Evolutionary conservation across 441 rosid species (phyloP).

Genomic region (Erodium moschatum): DNA sequence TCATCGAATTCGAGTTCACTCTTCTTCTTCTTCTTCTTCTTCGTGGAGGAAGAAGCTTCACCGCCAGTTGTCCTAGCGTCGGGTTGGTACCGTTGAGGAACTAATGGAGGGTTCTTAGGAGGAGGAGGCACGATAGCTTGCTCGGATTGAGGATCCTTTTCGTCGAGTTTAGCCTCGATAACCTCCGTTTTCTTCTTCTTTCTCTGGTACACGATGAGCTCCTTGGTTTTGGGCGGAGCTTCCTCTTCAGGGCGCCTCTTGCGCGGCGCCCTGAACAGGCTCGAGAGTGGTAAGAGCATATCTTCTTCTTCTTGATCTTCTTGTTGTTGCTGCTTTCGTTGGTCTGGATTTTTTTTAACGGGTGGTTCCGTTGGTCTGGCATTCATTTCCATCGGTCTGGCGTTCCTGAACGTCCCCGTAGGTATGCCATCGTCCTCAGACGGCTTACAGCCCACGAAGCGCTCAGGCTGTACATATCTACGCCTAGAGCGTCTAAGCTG

Average conservation of each 20-base stretch:
- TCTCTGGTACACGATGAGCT: constrained; percentile 17
- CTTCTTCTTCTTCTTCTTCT: constrained; percentile 18
- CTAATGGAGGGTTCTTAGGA: constrained; percentile 16
- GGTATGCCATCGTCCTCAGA: constrained; percentile 34
- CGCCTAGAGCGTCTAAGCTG: constrained; percentile 73
- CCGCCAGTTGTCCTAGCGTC: background rate
- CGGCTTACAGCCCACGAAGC: constrained; percentile 45
- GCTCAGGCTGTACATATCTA: constrained; percentile 59
- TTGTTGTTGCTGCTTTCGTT: too few relatives aligned
- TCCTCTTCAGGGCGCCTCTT: background rate
- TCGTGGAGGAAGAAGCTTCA: too few relatives aligned
- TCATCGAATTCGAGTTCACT: constrained; percentile 34
- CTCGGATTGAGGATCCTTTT: background rate
- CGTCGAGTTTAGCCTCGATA: background rate
- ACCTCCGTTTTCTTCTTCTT: constrained; percentile 20
- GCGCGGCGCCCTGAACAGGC: constrained; percentile 25
- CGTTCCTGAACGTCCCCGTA: constrained; percentile 34
- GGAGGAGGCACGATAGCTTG: background rate
- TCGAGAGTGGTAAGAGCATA: constrained; percentile 45
- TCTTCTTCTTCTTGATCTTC: constrained; percentile 22
- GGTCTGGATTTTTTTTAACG: too few relatives aligned
- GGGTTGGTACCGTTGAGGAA: constrained; percentile 29
- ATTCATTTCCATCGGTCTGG: constrained; percentile 30
- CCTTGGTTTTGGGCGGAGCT: background rate
- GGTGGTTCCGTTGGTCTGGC: too few relatives aligned